A percentile compares a stretch with the other conserved stretches of the same genome.
phyloP scores from a whole-genome alignment of 1,284 basidiomycete genomes.

The Phenoliferia sp. region DNA sequence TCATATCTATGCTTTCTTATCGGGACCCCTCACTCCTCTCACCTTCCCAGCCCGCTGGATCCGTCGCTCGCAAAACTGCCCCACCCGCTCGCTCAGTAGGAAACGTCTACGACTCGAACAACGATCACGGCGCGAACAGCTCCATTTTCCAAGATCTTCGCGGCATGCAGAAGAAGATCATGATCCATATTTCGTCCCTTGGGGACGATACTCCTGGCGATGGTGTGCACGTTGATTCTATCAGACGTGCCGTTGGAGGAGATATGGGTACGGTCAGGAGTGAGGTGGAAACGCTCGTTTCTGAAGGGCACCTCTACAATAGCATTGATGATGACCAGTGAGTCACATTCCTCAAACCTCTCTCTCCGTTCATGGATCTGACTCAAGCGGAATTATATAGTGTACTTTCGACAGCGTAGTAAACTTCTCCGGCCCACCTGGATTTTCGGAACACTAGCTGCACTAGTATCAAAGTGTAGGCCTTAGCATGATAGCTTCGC shows the following conservation, averaged over 20 bases:
- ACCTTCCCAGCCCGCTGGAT: no score
- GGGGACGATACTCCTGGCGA: constrained; percentile 12
- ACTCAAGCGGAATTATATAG: not conserved
- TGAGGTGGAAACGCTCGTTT: constrained; percentile 63
- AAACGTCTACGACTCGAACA: no score
- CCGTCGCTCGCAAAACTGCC: no score
- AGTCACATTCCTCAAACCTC: constrained; percentile 1
- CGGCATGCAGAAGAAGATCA: constrained; percentile 58
- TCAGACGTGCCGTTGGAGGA: constrained; percentile 18
- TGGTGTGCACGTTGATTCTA: constrained; percentile 29
- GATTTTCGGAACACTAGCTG: no score
- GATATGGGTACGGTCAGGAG: constrained; percentile 48
- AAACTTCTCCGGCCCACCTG: no score
- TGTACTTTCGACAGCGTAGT: not conserved
- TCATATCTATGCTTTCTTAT: no score
- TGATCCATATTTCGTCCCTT: constrained; percentile 40
- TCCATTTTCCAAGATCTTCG: constrained; percentile 53
- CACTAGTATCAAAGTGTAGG: no score
- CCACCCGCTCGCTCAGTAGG: no score
- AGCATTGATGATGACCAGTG: constrained; percentile 44
- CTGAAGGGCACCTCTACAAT: constrained; percentile 62
- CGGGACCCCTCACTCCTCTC: not conserved
- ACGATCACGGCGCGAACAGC: constrained; percentile 2
- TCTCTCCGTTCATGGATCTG: not conserved
- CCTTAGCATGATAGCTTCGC: no score